phyloP scores from a whole-genome alignment of 2,329 filamentous ascomycete genomes.

The Cladosporium sp. region DNA sequence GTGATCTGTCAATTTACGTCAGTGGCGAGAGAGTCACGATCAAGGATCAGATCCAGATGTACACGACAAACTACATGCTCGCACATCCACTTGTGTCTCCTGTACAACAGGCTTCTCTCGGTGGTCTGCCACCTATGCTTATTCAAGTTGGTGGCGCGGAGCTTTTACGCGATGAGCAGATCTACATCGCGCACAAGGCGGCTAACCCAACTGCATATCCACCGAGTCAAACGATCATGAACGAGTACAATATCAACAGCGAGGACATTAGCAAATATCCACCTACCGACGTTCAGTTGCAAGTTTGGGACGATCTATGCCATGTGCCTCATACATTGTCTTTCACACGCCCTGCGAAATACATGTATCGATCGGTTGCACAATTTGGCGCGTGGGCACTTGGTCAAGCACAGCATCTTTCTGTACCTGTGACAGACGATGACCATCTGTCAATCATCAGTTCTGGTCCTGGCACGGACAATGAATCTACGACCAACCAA shows the following conservation, averaged over 20 bases:
- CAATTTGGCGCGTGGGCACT: conserved; percentile 93
- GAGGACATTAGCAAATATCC: conserved; percentile 60
- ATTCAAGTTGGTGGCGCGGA: conserved; percentile 87
- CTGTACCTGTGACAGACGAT: conserved; percentile 77
- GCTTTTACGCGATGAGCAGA: conserved; percentile 86
- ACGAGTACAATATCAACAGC: conserved; percentile 56
- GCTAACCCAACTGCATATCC: conserved; percentile 76
- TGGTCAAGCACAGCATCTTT: conserved; percentile 72
- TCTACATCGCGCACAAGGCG: conserved; percentile 91
- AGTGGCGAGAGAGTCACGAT: conserved; percentile 68
- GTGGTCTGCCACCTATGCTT: conserved; percentile 81
- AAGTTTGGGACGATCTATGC: conserved; percentile 94
- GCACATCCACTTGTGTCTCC: conserved; percentile 88
- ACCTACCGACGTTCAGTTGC: conserved; percentile 86
- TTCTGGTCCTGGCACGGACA: conserved; percentile 40
- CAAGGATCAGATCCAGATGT: conserved; percentile 89
- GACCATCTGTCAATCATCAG: conserved; percentile 74
- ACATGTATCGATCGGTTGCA: conserved; percentile 88
- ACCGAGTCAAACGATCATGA: conserved; percentile 60
- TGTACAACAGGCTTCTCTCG: conserved; percentile 79
- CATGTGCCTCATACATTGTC: conserved; percentile 91
- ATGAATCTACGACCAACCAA: conserved; percentile 16
- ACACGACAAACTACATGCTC: conserved; percentile 77
- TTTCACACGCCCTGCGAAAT: conserved; percentile 92
- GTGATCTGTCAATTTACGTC: conserved; percentile 60